Evolutionary conservation across 1,139 yeast genomes (phyloP).

Genomic region (Taphrina deformans): DNA sequence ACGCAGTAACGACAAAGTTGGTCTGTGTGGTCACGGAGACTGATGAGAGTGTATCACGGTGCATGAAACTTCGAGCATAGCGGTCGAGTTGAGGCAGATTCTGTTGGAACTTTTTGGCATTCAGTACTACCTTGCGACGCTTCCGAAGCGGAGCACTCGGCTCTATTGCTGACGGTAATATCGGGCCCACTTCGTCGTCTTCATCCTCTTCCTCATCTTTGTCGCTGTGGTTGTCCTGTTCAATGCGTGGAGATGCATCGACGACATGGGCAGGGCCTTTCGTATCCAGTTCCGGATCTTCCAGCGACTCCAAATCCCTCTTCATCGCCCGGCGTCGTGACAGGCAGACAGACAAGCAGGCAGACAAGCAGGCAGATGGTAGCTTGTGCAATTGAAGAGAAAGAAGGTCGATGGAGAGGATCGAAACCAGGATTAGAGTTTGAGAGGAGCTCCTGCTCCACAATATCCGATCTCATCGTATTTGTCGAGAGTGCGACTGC

Average conservation of each 20-base stretch:
- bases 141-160: neutral
- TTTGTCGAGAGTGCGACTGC: neutral
- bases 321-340: neutral
- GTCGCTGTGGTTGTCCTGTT: neutral
- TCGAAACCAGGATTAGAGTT: neutral
- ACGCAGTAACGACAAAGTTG: constrained; percentile 47
- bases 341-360: neutral
- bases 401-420: too few relatives aligned
- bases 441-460: constrained; percentile 1
- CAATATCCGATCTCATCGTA: neutral
- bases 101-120: constrained; percentile 8
- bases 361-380: too few relatives aligned
- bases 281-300: neutral
- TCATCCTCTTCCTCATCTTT: constrained; percentile 9
- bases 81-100: constrained; percentile 41
- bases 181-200: constrained; percentile 40
- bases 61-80: constrained; percentile 45
- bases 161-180: constrained; percentile 26
- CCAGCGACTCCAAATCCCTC: neutral
- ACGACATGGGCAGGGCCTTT: neutral
- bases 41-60: constrained; percentile 40
- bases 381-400: too few relatives aligned
- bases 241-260: neutral
- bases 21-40: constrained; percentile 37
- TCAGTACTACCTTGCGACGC: constrained; percentile 10